These are phyloP conservation scores for Xylaria sp. DNA, from an alignment of 2,329 filamentous ascomycete genomes.

Conservation along the genomic window DNA sequence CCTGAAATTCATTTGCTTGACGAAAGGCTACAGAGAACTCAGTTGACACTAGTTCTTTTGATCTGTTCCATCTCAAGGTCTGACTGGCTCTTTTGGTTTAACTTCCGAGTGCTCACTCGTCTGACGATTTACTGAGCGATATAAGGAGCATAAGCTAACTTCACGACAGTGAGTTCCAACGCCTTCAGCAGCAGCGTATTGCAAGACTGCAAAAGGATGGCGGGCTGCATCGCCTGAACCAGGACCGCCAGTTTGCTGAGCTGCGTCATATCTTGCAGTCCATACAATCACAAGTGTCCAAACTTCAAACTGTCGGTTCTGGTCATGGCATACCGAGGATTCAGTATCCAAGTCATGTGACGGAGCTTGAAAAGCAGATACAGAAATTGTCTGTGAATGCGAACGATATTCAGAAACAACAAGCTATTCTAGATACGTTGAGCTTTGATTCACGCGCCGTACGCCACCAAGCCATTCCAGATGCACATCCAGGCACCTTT, in stretches of 20 bases:
- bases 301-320: conserved; percentile 16
- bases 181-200: conserved; percentile 28
- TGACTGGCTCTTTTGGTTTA: background rate
- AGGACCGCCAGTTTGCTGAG: conserved; percentile 30
- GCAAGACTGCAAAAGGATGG: conserved; percentile 27
- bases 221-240: conserved; percentile 25
- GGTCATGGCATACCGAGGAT: background rate
- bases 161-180: conserved; percentile 23
- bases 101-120: background rate
- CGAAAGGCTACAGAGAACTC: conserved; percentile 30
- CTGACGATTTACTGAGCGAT: background rate
- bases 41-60: conserved; percentile 26
- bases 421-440: conserved; percentile 36
- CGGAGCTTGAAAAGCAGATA: conserved; percentile 28
- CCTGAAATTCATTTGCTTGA: conserved; percentile 25
- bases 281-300: conserved; percentile 26
- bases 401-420: conserved; percentile 37
- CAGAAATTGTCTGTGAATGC: conserved; percentile 24
- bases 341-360: conserved; percentile 22
- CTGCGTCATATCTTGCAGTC: conserved; percentile 28
- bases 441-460: conserved; percentile 26
- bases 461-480: conserved; percentile 33
- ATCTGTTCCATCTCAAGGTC: conserved; percentile 30
- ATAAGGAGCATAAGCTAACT: conserved; percentile 6
- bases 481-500: conserved; percentile 37